Evolutionary conservation across 768 basidiomycete genomes (phyloP).

Genomic region (Boletus rubescentipes): DNA sequence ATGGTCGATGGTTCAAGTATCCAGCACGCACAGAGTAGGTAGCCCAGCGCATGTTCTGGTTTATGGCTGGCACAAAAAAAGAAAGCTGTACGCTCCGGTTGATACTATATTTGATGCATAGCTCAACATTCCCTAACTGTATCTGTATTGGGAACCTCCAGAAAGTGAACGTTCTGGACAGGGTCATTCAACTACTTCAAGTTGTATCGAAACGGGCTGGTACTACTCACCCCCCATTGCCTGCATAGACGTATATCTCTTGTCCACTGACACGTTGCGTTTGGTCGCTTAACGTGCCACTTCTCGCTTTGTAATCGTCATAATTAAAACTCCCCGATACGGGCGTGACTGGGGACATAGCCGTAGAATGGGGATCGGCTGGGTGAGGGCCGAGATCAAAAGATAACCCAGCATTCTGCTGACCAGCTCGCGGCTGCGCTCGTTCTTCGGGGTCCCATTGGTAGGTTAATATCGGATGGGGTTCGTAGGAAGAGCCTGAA

Average conservation of each 20-base stretch:
- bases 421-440: constrained; percentile 10
- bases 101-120: constrained; percentile 76
- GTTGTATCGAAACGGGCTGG: neutral
- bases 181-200: neutral
- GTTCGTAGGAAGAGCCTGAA: constrained; percentile 74
- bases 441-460: constrained; percentile 67
- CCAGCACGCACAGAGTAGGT: constrained; percentile 67
- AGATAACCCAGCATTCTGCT: constrained; percentile 27
- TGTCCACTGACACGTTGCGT: constrained; percentile 53
- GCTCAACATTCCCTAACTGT: constrained; percentile 68
- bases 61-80: constrained; percentile 80
- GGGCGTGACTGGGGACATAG: constrained; percentile 30
- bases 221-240: constrained; percentile 51
- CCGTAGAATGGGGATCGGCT: constrained; percentile 63
- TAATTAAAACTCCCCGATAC: constrained; percentile 3
- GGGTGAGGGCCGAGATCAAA: constrained; percentile 72
- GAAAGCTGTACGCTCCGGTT: constrained; percentile 75
- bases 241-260: constrained; percentile 70
- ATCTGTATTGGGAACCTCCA: constrained; percentile 91
- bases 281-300: constrained; percentile 27
- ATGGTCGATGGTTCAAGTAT: neutral
- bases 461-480: constrained; percentile 65
- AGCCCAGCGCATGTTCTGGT: constrained; percentile 90
- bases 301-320: constrained; percentile 20
- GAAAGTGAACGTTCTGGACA: constrained; percentile 78